These are phyloP conservation scores for Glonium stellatum DNA, from an alignment of 495 filamentous ascomycete genomes.

Conservation along the genomic window DNA sequence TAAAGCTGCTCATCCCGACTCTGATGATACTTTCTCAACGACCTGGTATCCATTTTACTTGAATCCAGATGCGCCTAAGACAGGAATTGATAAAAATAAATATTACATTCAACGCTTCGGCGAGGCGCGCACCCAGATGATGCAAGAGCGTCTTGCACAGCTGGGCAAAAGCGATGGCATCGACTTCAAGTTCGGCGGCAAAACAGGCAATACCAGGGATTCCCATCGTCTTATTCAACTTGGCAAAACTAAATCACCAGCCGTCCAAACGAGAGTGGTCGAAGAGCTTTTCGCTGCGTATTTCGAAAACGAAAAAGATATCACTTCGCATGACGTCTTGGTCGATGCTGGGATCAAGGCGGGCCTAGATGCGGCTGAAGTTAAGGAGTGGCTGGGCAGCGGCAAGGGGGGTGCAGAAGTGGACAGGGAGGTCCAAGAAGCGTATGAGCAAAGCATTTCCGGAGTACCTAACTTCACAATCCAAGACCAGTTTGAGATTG, in stretches of 20 bases:
- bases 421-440: conserved; percentile 59
- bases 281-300: conserved; percentile 64
- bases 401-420: conserved; percentile 62
- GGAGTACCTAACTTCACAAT: conserved; percentile 70
- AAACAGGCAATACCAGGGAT: conserved; percentile 70
- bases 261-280: conserved; percentile 56
- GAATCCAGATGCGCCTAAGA: conserved; percentile 54
- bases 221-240: conserved; percentile 69
- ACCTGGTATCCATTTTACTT: conserved; percentile 78
- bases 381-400: conserved; percentile 54
- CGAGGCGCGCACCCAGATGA: conserved; percentile 47
- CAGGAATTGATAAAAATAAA: conserved; percentile 50
- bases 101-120: conserved; percentile 55
- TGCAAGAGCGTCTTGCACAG: conserved; percentile 50
- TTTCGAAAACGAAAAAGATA: conserved; percentile 72
- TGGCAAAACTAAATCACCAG: conserved; percentile 51
- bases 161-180: conserved; percentile 62
- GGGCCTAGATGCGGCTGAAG: conserved; percentile 54
- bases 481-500: conserved; percentile 32
- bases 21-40: conserved; percentile 60
- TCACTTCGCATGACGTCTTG: conserved; percentile 58
- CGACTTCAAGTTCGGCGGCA: conserved; percentile 63
- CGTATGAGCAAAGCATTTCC: conserved; percentile 50
- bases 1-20: conserved; percentile 50
- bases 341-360: conserved; percentile 54